Conservation (phyloP, 495 filamentous ascomycete species). For the Penicillium lividum region DNA sequence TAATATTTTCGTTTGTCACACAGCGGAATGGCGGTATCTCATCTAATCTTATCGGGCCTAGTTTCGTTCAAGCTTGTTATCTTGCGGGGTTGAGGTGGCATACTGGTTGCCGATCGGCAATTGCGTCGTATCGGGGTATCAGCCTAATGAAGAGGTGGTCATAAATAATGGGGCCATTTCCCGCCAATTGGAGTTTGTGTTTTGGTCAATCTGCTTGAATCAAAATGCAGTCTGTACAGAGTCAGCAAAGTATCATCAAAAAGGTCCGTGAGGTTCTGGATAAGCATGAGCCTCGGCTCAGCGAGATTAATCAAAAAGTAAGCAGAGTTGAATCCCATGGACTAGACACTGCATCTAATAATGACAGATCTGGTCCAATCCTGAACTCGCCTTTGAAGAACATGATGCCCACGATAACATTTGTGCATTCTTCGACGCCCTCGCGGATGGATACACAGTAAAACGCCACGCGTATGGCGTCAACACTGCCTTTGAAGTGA, state of each 20-base stretch:
- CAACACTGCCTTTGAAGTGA: slow-evolving; percentile 55
- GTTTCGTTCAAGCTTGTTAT: slow-evolving; percentile 6
- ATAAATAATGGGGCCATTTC: slow-evolving; percentile 1
- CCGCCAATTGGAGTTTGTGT: neutral
- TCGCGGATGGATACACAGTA: slow-evolving; percentile 33
- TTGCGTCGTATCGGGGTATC: slow-evolving; percentile 4
- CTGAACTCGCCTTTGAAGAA: slow-evolving; percentile 56
- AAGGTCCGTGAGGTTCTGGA: slow-evolving; percentile 29
- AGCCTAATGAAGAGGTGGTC: neutral
- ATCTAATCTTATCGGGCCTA: neutral
- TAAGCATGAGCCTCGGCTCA: slow-evolving; percentile 35
- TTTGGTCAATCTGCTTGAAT: neutral
- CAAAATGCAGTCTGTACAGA: slow-evolving; percentile 16
- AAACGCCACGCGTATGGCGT: slow-evolving; percentile 50
- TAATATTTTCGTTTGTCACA: slow-evolving; percentile 11
- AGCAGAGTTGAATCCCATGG: neutral
- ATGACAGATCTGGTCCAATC: slow-evolving; percentile 45
- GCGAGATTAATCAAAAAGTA: slow-evolving; percentile 49
- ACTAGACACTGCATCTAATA: neutral
- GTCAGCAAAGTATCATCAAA: slow-evolving; percentile 25
- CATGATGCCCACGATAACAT: slow-evolving; percentile 53
- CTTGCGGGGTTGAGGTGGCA: slow-evolving; percentile 6
- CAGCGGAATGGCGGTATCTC: slow-evolving; percentile 15
- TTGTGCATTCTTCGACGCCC: slow-evolving; percentile 40
- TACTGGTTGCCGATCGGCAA: slow-evolving; percentile 17